These are phyloP conservation scores for Starmerella roubikii DNA, from an alignment of 805 yeast genomes.

Conservation along the genomic window DNA sequence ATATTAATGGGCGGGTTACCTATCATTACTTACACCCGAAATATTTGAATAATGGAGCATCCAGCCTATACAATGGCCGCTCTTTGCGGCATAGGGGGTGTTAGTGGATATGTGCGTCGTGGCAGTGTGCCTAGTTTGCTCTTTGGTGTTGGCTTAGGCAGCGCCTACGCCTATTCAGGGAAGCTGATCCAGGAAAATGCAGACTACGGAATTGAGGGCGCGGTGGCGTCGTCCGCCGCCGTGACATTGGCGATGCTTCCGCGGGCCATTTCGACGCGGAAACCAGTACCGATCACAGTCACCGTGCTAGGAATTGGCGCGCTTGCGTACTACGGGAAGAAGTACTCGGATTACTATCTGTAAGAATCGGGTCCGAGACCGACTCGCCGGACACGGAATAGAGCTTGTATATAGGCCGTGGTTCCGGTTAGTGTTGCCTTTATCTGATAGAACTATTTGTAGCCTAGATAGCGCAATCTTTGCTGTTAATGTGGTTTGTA, in stretches of 20 bases:
- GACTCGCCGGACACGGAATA: not conserved
- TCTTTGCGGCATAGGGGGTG: conserved; percentile 55
- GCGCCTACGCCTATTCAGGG: conserved; percentile 32
- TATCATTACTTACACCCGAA: too few relatives aligned
- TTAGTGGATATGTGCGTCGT: conserved; percentile 53
- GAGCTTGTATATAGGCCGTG: not conserved
- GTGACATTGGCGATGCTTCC: conserved; percentile 60
- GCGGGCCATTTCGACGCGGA: conserved; percentile 42
- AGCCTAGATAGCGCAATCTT: too few relatives aligned
- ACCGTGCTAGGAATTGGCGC: conserved; percentile 50
- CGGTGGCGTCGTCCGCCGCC: conserved; percentile 55
- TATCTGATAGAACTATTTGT: too few relatives aligned
- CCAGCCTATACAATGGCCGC: conserved; percentile 63
- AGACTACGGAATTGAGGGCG: conserved; percentile 70
- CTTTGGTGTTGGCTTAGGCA: conserved; percentile 46
- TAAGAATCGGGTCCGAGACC: too few relatives aligned
- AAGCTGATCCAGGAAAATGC: conserved; percentile 59
- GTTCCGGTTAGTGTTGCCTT: too few relatives aligned
- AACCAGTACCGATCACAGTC: conserved; percentile 63
- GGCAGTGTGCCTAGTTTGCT: conserved; percentile 66
- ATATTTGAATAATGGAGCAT: conserved; percentile 43
- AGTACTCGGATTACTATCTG: conserved; percentile 53
- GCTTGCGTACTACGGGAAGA: conserved; percentile 54
- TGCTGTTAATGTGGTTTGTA: too few relatives aligned
- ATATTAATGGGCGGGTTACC: too few relatives aligned